A percentile compares a stretch with the other conserved stretches of the same genome.
Evolutionary conservation across 371 early-diverging fungal species (phyloP).

Genomic region (Rhizopus arrhizus): DNA sequence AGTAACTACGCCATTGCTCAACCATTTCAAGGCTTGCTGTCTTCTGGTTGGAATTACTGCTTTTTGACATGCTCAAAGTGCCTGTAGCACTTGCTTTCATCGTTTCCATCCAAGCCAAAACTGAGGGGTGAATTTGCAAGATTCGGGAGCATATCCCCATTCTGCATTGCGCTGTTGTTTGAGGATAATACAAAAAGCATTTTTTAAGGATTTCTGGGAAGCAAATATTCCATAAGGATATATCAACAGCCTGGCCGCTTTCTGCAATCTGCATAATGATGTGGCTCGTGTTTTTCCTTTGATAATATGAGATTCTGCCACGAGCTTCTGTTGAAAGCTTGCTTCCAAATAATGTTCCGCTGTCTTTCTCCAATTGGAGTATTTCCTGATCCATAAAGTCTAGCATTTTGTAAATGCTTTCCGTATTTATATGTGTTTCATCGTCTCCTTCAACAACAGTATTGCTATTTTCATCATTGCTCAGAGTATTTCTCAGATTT

Average conservation of each 20-base stretch:
- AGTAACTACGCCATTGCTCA: conserved; percentile 79
- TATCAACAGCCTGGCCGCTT: conserved; percentile 53
- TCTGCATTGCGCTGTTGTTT: conserved; percentile 62
- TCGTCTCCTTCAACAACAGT: neutral
- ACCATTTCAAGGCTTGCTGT: conserved; percentile 64
- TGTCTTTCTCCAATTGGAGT: conserved; percentile 57
- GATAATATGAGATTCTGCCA: conserved; percentile 56
- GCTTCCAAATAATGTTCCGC: conserved; percentile 45
- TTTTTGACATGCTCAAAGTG: conserved; percentile 49
- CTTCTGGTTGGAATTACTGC: conserved; percentile 35
- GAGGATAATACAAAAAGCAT: conserved; percentile 65
- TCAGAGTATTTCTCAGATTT: conserved; percentile 5
- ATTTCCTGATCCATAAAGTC: conserved; percentile 52
- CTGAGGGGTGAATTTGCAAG: conserved; percentile 62
- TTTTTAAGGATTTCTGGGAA: conserved; percentile 70
- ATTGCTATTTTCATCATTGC: neutral
- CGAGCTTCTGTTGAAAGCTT: conserved; percentile 49
- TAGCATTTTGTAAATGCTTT: conserved; percentile 28
- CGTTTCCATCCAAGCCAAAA: conserved; percentile 60
- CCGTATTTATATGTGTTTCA: conserved; percentile 17
- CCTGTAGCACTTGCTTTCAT: conserved; percentile 41
- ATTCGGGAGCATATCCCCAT: conserved; percentile 64
- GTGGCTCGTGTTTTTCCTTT: conserved; percentile 36
- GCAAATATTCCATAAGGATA: conserved; percentile 60
- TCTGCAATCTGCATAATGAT: conserved; percentile 44